Percentiles rank a stretch among this genome's conserved stretches.
Conservation (phyloP, 805 yeast genomes). For the Brettanomyces custersianus region DNA sequence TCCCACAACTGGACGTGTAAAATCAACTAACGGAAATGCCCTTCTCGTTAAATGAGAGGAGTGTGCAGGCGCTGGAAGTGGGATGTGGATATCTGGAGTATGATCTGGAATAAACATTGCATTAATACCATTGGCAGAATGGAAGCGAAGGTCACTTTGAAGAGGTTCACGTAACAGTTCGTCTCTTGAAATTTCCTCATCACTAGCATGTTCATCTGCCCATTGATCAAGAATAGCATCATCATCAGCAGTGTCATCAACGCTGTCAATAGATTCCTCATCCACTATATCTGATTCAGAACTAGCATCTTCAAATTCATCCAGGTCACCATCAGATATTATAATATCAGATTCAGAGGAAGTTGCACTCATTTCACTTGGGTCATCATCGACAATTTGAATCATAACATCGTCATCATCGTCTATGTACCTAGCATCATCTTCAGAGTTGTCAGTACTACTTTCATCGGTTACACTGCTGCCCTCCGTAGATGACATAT, state of each 20-base stretch:
- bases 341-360: conserved; percentile 19
- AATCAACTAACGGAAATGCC: too few species aligned
- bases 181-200: conserved; percentile 6
- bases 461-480: conserved; percentile 4
- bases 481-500: conserved; percentile 9
- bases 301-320: conserved; percentile 22
- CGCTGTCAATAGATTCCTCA: conserved; percentile 13
- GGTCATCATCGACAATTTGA: conserved; percentile 17
- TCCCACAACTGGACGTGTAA: background rate
- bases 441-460: conserved; percentile 12
- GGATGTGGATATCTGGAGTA: too few species aligned
- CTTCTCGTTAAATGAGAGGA: too few species aligned
- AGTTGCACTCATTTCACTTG: conserved; percentile 12
- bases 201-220: conserved; percentile 22
- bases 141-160: too few species aligned
- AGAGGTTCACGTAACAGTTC: too few species aligned
- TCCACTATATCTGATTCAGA: conserved; percentile 20
- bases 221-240: conserved; percentile 25
- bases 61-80: conserved; percentile 1
- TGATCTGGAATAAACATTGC: conserved; percentile 5
- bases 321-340: conserved; percentile 7
- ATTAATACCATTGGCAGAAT: too few species aligned
- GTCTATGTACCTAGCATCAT: conserved; percentile 25
- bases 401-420: conserved; percentile 19
- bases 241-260: conserved; percentile 10